These are phyloP conservation scores for Monilinia fructicola DNA, from an alignment of 2,329 filamentous ascomycete species.

Conservation along the genomic window DNA sequence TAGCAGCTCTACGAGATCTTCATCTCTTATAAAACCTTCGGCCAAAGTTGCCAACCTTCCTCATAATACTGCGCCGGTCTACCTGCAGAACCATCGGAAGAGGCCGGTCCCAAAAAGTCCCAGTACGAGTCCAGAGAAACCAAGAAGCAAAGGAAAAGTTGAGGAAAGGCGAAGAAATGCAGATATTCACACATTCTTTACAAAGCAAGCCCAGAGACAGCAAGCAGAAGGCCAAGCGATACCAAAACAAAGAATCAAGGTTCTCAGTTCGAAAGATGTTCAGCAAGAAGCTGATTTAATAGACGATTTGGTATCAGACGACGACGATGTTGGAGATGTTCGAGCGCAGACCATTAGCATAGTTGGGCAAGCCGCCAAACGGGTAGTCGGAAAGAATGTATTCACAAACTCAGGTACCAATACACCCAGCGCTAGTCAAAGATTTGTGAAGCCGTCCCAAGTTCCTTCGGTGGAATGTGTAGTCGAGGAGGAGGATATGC, in stretches of 20 bases:
- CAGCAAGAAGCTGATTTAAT: conserved; percentile 49
- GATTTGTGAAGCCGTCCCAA: conserved; percentile 50
- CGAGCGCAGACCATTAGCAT: conserved; percentile 54
- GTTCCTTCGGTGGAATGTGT: conserved; percentile 28
- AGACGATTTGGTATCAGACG: conserved; percentile 53
- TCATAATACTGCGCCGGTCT: conserved; percentile 36
- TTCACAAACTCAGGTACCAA: conserved; percentile 34
- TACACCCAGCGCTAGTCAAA: conserved; percentile 47
- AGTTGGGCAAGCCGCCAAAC: conserved; percentile 56
- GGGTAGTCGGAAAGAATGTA: conserved; percentile 47
- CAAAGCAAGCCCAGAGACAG: conserved; percentile 56
- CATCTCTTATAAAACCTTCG: conserved; percentile 32
- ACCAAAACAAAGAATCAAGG: conserved; percentile 40
- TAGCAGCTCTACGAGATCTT: conserved; percentile 30
- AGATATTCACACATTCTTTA: conserved; percentile 60
- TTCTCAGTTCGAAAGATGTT: conserved; percentile 47
- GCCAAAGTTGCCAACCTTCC: conserved; percentile 36
- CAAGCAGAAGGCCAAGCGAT: conserved; percentile 30
- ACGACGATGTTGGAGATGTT: conserved; percentile 54
- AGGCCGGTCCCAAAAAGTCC: conserved; percentile 37
- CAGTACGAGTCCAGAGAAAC: conserved; percentile 50
- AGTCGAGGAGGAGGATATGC: conserved; percentile 51
- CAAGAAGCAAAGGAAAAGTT: conserved; percentile 43
- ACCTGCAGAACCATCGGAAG: conserved; percentile 37
- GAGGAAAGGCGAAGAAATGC: conserved; percentile 55